phyloP scores from a whole-genome alignment of 768 basidiomycete species.

The Pholiota molesta region DNA sequence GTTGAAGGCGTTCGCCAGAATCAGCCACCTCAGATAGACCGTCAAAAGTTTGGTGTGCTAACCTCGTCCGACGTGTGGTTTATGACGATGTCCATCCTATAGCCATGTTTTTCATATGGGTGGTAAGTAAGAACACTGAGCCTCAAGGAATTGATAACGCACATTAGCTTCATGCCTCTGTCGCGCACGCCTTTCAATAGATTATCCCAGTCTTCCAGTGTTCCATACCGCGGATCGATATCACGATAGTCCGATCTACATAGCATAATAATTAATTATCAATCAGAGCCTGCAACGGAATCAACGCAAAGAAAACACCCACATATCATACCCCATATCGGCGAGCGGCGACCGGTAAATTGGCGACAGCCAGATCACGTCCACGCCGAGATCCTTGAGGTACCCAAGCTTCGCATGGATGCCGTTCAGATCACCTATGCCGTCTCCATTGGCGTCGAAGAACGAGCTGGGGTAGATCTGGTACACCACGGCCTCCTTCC shows the following conservation, averaged over 20 bases:
- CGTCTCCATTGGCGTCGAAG: constrained; percentile 73
- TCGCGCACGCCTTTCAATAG: constrained; percentile 56
- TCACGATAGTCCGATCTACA: constrained; percentile 64
- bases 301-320: constrained; percentile 20
- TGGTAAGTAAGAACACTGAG: background rate
- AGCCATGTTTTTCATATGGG: too few relatives aligned
- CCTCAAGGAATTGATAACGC: constrained; percentile 20
- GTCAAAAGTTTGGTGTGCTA: too few relatives aligned
- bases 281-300: background rate
- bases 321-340: constrained; percentile 81
- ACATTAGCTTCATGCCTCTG: constrained; percentile 77
- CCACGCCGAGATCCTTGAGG: constrained; percentile 66
- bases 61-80: constrained; percentile 76
- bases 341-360: constrained; percentile 70
- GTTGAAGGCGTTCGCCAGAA: too few relatives aligned
- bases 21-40: too few relatives aligned
- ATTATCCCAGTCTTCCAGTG: constrained; percentile 60
- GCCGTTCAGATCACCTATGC: constrained; percentile 70
- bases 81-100: constrained; percentile 76
- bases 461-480: constrained; percentile 77
- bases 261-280: background rate
- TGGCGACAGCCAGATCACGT: constrained; percentile 71
- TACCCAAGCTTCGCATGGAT: constrained; percentile 70
- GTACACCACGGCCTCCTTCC: constrained; percentile 64
- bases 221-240: constrained; percentile 69